These are phyloP conservation scores for Tolypocladium sp. DNA, from an alignment of 2,329 filamentous ascomycete genomes.

Conservation along the genomic window DNA sequence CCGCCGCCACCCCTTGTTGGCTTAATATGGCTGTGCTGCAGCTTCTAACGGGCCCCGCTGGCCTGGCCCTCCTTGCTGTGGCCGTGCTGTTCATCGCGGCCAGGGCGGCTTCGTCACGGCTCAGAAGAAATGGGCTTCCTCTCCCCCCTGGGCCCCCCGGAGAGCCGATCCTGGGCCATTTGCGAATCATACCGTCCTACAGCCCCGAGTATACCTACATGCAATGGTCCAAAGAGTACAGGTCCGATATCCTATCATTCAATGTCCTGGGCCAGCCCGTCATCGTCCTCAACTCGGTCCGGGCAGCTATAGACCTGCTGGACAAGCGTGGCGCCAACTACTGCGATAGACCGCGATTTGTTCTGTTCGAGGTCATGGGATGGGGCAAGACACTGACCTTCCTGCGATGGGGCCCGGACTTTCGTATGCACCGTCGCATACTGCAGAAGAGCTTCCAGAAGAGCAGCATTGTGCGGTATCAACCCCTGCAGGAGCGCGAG, in stretches of 20 bases:
- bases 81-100: constrained; percentile 4
- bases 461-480: constrained; percentile 24
- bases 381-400: constrained; percentile 38
- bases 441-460: constrained; percentile 34
- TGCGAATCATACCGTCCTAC: constrained; percentile 28
- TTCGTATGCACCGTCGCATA: constrained; percentile 32
- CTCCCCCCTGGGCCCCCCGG: constrained; percentile 23
- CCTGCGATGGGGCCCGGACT: constrained; percentile 29
- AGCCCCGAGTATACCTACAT: constrained; percentile 21
- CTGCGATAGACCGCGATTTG: constrained; percentile 34
- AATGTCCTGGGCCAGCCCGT: constrained; percentile 23
- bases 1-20: not conserved
- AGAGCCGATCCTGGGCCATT: constrained; percentile 32
- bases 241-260: constrained; percentile 26
- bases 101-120: not conserved
- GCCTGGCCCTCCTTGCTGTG: constrained; percentile 2
- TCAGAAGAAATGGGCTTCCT: constrained; percentile 5
- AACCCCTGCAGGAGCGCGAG: constrained; percentile 25
- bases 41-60: not conserved
- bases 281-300: constrained; percentile 33
- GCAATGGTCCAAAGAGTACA: constrained; percentile 36
- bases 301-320: constrained; percentile 32
- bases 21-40: constrained; percentile 1
- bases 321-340: constrained; percentile 36
- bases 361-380: constrained; percentile 32